Evolutionary conservation across 2,329 filamentous ascomycete genomes (phyloP), one percentile per base, ranked within the genome.

Genomic region (Claviceps sp.): DNA sequence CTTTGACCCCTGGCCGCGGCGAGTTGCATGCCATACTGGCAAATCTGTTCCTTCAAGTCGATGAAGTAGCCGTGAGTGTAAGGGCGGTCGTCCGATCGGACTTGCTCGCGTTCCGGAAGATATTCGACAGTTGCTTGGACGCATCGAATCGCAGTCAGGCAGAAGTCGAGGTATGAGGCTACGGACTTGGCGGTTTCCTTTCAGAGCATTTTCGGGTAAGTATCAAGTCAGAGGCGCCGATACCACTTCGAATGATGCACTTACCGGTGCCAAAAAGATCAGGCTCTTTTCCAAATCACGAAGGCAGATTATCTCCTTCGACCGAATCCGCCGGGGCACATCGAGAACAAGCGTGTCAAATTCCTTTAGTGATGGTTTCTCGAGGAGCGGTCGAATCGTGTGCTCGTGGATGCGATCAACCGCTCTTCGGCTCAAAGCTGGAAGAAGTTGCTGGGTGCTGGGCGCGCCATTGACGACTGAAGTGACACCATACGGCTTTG

Each of bases 41-140:
- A 81, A 61, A 96, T 89, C 79, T 96, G 90, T 67, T 94, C 88
- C 67, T 94, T 84, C 55, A 97, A 82, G 73, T 97, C 91, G 72
- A 96, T 85, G 67, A 96, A 96, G 72, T 97, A 97, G 65, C 88
- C 88, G 78, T 86, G 88, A 77, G 85, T 93, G 75, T 96, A 97
- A 59, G 89, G 88, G 62, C 86, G 84, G 69, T 97, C 91, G 69
- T 81, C 75, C 55, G 87, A 85, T 66, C 88, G 82, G 59, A 84
- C 84, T 72, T 91, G 87, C 68, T 97, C 90, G 66, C 82, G 82
- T 66, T 94, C 88, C 74, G 81, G 84, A 58, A 96, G 77, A 69
- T 85, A 84, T 69, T 88, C 84, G 68, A 94, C 87, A 55, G 88
- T 93, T 57, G 88, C 84, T 75, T 94, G 86, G 66, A 95, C 84